Conservation (phyloP, 2,329 filamentous ascomycete genomes). For the Blumeriella jaapii region DNA sequence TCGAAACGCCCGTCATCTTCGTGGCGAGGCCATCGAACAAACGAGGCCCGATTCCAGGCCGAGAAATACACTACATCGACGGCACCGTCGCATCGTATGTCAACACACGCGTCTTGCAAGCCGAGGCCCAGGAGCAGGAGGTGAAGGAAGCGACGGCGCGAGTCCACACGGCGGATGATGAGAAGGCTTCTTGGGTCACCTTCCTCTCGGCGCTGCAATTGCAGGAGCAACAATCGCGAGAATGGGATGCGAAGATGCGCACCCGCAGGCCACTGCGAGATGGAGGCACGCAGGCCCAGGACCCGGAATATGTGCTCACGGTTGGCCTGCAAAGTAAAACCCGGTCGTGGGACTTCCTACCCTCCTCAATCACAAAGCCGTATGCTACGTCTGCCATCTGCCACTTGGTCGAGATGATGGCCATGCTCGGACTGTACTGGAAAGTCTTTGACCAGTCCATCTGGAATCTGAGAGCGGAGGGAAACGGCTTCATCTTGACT, state of each 20-base stretch:
- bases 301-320: slow-evolving; percentile 17
- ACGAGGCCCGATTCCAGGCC: slow-evolving; percentile 19
- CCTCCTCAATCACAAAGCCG: slow-evolving; percentile 28
- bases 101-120: slow-evolving; percentile 15
- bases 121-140: slow-evolving; percentile 7
- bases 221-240: slow-evolving; percentile 37
- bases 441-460: slow-evolving; percentile 41
- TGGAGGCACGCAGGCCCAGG: not conserved
- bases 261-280: slow-evolving; percentile 6
- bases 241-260: slow-evolving; percentile 29
- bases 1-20: slow-evolving; percentile 28
- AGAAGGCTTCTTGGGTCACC: slow-evolving; percentile 42
- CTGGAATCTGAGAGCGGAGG: slow-evolving; percentile 36
- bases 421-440: slow-evolving; percentile 41
- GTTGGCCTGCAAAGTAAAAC: slow-evolving; percentile 26
- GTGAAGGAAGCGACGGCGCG: slow-evolving; percentile 11
- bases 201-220: slow-evolving; percentile 38
- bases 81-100: slow-evolving; percentile 19
- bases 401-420: slow-evolving; percentile 28
- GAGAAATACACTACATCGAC: slow-evolving; percentile 20
- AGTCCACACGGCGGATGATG: slow-evolving; percentile 44
- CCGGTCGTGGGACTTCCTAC: slow-evolving; percentile 30
- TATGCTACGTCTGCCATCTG: slow-evolving; percentile 28
- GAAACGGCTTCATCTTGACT: slow-evolving; percentile 28
- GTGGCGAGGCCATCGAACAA: slow-evolving; percentile 21